Evolutionary conservation across 2,329 filamentous ascomycete genomes (phyloP).

Genomic region (Colletotrichum destructivum): DNA sequence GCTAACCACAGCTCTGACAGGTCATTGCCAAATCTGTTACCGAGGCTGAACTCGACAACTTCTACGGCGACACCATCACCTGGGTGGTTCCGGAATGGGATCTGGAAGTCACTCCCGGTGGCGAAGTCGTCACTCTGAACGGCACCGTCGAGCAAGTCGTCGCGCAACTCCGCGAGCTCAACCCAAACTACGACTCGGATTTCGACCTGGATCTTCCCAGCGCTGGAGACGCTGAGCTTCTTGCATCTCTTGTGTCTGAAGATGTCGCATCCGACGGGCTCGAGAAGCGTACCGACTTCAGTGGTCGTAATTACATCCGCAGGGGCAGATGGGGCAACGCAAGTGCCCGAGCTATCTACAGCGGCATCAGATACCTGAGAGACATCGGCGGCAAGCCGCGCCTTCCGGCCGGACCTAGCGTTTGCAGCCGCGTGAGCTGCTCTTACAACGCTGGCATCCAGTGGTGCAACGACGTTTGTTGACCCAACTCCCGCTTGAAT

Average conservation of each 20-base stretch:
- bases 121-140: constrained; percentile 31
- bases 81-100: constrained; percentile 17
- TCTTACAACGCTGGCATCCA: too few relatives aligned
- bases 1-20: not conserved
- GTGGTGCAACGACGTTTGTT: too few relatives aligned
- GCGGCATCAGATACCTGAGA: constrained; percentile 29
- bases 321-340: constrained; percentile 1
- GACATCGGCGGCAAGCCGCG: not conserved
- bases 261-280: not conserved
- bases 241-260: not conserved
- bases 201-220: constrained; percentile 25
- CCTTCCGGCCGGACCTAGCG: too few relatives aligned
- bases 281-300: constrained; percentile 27
- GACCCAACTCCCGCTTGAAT: not conserved
- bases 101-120: constrained; percentile 14
- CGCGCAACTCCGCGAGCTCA: constrained; percentile 40
- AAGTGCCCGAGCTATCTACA: constrained; percentile 5
- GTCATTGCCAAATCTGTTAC: not conserved
- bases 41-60: not conserved
- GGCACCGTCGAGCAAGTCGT: constrained; percentile 44
- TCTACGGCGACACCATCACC: constrained; percentile 9
- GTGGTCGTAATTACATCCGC: not conserved
- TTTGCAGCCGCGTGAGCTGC: too few relatives aligned
- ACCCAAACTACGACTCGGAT: constrained; percentile 43
- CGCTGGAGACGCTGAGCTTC: constrained; percentile 2